Percentiles rank a stretch among this genome's conserved stretches.
phyloP scores from a whole-genome alignment of 192 early-diverging fungal species.

The Coemansia sp. region DNA sequence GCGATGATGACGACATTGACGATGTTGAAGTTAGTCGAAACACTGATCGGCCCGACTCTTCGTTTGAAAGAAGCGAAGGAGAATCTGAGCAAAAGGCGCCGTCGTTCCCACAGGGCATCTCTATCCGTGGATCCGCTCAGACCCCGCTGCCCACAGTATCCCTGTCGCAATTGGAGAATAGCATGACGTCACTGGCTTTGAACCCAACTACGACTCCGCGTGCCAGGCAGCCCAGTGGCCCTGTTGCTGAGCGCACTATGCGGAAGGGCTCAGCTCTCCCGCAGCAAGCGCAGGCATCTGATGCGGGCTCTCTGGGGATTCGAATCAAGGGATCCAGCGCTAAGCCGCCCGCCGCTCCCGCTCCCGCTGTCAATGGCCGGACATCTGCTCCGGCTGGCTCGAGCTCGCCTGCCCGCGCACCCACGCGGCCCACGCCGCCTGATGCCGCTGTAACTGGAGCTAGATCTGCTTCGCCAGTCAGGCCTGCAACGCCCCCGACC shows the following conservation, averaged over 20 bases:
- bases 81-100: not conserved
- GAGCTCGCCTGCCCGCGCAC: not conserved
- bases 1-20: conserved; percentile 27
- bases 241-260: conserved; percentile 2
- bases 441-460: not conserved
- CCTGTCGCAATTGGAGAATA: not conserved
- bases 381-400: conserved; percentile 9
- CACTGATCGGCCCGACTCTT: not conserved
- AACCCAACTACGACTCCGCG: conserved; percentile 10
- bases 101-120: conserved; percentile 4
- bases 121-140: conserved; percentile 30
- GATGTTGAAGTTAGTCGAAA: not conserved
- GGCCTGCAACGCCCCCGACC: conserved; percentile 11
- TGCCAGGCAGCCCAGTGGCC: conserved; percentile 10
- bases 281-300: not conserved
- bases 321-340: conserved; percentile 30
- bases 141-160: not conserved
- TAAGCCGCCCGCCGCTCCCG: not conserved
- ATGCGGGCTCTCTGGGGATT: conserved; percentile 13
- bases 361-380: not conserved
- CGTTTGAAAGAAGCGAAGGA: not conserved
- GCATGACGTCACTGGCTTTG: conserved; percentile 7
- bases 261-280: not conserved
- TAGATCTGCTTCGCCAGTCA: conserved; percentile 20
- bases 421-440: not conserved